Conservation (phyloP, 768 basidiomycete genomes). For the Piloderma croceum region DNA sequence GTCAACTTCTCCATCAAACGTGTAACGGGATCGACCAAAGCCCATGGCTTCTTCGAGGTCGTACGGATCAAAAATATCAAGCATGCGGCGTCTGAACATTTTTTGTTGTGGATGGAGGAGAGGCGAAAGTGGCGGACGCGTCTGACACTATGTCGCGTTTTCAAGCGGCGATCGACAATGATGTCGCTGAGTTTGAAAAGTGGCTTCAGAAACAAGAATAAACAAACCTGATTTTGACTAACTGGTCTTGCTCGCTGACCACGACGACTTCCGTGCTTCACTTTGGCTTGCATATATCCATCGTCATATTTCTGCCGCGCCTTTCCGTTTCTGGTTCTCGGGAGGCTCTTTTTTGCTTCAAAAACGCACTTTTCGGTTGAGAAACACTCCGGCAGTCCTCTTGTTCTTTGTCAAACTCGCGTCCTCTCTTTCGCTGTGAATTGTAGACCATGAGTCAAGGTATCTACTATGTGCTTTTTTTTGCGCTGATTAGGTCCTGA, state of each 20-base stretch:
- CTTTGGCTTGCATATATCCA: neutral
- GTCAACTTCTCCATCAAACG: neutral
- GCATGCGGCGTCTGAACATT: too few species aligned
- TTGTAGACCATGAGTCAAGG: constrained; percentile 26
- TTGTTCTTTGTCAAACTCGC: neutral
- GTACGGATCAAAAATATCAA: neutral
- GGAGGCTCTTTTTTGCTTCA: neutral
- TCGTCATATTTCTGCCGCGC: neutral
- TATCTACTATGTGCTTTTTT: constrained; percentile 15
- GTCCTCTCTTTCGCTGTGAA: neutral
- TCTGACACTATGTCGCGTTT: too few species aligned
- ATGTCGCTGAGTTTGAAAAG: too few species aligned
- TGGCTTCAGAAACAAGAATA: constrained; percentile 16
- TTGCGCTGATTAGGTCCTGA: constrained; percentile 27
- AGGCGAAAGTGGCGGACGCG: too few species aligned
- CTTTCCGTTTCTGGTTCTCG: constrained; percentile 8
- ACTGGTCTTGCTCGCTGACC: constrained; percentile 15
- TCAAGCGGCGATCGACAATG: too few species aligned
- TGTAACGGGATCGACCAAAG: neutral
- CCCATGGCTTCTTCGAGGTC: neutral
- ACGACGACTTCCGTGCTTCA: constrained; percentile 16
- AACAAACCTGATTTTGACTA: constrained; percentile 22
- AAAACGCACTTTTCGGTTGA: neutral
- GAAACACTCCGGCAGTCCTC: neutral
- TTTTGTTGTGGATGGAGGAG: too few species aligned